Conservation (phyloP, 164 flowering plant genomes). For the Nelumbo lutea region DNA sequence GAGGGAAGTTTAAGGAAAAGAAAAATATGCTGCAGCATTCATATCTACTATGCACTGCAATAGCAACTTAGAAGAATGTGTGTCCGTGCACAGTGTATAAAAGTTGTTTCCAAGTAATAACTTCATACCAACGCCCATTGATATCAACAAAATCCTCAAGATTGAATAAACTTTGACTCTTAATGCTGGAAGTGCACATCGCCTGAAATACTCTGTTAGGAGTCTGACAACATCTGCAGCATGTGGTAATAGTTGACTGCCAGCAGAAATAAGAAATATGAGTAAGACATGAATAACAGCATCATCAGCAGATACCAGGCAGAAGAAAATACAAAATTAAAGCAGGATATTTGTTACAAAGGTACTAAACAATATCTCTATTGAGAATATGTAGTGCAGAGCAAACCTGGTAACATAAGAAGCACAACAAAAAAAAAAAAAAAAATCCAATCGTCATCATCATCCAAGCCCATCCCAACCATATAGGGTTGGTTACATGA, state of each 20-base stretch:
- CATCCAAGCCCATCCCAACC: too few relatives aligned
- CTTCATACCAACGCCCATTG: conserved; percentile 79
- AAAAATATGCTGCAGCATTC: too few relatives aligned
- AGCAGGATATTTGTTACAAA: too few relatives aligned
- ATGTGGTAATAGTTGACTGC: conserved; percentile 86
- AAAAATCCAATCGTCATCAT: too few relatives aligned
- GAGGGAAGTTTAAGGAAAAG: too few relatives aligned
- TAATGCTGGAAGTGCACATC: conserved; percentile 50
- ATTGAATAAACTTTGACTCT: conserved; percentile 70
- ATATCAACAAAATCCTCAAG: conserved; percentile 43
- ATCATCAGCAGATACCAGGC: too few relatives aligned
- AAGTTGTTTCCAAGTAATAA: conserved; percentile 1
- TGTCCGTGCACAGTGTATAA: neutral
- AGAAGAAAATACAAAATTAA: too few relatives aligned
- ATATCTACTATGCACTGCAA: too few relatives aligned
- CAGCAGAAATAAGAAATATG: conserved; percentile 15
- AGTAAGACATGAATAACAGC: too few relatives aligned
- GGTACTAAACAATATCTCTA: too few relatives aligned
- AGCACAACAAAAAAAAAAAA: too few relatives aligned
- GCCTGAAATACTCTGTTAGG: conserved; percentile 45
- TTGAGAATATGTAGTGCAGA: neutral
- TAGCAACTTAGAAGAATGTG: neutral
- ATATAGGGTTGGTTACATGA: too few relatives aligned
- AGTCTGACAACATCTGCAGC: conserved; percentile 53
- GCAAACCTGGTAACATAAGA: neutral